phyloP scores from a whole-genome alignment of 2,329 filamentous ascomycete genomes.

The Fusarium temperatum region DNA sequence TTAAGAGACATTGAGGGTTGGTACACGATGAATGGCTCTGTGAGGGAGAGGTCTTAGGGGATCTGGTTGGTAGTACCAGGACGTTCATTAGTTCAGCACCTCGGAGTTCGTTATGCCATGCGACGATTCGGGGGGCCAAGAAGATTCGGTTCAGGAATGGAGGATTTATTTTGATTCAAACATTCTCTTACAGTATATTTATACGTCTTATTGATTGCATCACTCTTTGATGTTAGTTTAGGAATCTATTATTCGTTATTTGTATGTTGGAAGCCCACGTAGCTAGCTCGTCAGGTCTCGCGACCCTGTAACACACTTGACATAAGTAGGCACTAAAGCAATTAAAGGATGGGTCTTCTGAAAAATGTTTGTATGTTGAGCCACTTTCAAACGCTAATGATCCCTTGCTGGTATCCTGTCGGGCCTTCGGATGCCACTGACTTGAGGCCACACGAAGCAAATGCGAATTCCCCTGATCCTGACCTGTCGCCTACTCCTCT shows the following conservation, averaged over 20 bases:
- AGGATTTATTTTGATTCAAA: neutral
- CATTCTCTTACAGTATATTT: neutral
- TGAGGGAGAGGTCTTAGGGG: no score
- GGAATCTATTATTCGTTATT: neutral
- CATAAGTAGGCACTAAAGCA: no score
- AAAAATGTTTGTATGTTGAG: neutral
- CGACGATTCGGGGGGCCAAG: neutral
- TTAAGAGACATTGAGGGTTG: rapidly evolving
- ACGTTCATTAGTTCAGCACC: neutral
- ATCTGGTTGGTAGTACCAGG: neutral
- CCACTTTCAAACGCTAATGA: neutral
- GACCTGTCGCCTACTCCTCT: neutral
- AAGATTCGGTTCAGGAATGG: neutral
- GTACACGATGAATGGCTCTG: neutral
- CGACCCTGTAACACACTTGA: no score
- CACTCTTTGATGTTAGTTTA: neutral
- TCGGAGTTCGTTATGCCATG: neutral
- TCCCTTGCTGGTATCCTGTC: neutral
- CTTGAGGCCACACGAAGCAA: neutral
- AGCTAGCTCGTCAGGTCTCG: no score
- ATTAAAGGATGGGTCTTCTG: no score
- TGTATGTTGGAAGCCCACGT: neutral
- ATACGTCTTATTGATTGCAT: neutral
- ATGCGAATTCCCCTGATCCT: neutral
- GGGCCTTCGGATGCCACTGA: neutral